Percentiles rank a stretch among this genome's conserved stretches.
These are phyloP conservation scores for Arthrobotrys sphaeroides DNA, from an alignment of 2,329 filamentous ascomycete genomes.

Conservation along the genomic window DNA sequence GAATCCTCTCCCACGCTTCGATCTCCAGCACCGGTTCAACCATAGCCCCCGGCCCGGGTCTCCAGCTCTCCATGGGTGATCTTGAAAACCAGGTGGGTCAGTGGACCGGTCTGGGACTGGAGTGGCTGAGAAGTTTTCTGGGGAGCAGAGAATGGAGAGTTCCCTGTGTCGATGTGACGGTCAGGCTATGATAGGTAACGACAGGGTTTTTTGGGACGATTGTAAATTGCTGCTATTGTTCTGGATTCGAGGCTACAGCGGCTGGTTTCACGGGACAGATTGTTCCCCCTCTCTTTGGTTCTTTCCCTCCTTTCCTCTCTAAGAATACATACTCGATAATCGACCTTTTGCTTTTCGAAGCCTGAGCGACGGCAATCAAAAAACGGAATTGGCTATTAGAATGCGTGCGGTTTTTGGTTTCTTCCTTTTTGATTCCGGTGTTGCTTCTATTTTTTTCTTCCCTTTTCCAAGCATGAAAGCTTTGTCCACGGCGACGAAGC, in stretches of 20 bases:
- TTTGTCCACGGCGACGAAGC: not conserved
- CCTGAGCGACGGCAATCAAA: too few species aligned
- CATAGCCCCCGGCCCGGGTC: slow-evolving; percentile 40
- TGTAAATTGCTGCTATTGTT: not conserved
- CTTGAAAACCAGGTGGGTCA: slow-evolving; percentile 64
- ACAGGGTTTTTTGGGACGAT: not conserved
- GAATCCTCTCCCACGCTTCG: slow-evolving; percentile 64
- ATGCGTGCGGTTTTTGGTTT: slow-evolving; percentile 8
- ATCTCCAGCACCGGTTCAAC: slow-evolving; percentile 56
- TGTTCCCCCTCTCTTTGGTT: not conserved
- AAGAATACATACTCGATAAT: too few species aligned
- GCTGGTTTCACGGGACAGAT: too few species aligned
- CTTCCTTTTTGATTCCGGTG: too few species aligned
- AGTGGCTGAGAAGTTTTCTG: slow-evolving; percentile 84
- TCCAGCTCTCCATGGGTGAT: slow-evolving; percentile 64
- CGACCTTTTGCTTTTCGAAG: not conserved
- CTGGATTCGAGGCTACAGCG: too few species aligned
- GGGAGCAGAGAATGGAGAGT: slow-evolving; percentile 88
- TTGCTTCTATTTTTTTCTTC: not conserved
- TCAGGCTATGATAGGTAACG: slow-evolving; percentile 69
- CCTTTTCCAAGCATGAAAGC: not conserved
- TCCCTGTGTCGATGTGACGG: slow-evolving; percentile 87
- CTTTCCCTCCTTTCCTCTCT: not conserved
- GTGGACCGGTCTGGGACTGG: slow-evolving; percentile 80
- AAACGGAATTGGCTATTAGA: slow-evolving; percentile 13